These are phyloP conservation scores for Entomortierella chlamydospora DNA, from an alignment of 192 early-diverging fungal genomes.

Conservation along the genomic window DNA sequence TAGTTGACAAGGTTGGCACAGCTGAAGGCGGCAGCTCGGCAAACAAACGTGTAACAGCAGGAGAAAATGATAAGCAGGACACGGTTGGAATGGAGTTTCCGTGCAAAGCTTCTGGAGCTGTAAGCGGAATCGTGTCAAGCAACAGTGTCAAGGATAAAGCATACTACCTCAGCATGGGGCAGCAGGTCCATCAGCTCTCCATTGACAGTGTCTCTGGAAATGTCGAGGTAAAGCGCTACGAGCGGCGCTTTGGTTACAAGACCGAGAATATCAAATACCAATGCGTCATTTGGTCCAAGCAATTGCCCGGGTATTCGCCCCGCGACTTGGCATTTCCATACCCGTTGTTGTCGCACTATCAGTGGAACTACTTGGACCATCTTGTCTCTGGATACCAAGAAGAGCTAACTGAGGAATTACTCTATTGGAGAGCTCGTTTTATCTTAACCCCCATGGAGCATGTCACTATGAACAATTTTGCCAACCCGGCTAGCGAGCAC, in stretches of 20 bases:
- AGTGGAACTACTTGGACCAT: slow-evolving; percentile 96
- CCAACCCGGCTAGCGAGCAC: slow-evolving; percentile 66
- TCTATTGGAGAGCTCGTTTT: slow-evolving; percentile 92
- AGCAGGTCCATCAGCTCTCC: slow-evolving; percentile 89
- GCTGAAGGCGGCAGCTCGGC: not conserved
- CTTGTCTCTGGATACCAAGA: slow-evolving; percentile 90
- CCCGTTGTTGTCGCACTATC: slow-evolving; percentile 79
- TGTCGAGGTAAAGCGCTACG: slow-evolving; percentile 90
- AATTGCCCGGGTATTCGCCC: slow-evolving; percentile 68
- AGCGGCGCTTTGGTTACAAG: slow-evolving; percentile 72
- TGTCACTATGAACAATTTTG: slow-evolving; percentile 61
- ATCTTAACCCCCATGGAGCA: slow-evolving; percentile 86
- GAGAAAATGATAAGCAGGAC: slow-evolving; percentile 10
- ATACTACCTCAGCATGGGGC: slow-evolving; percentile 89
- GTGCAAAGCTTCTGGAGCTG: slow-evolving; percentile 14
- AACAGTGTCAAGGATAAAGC: slow-evolving; percentile 35
- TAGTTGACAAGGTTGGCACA: slow-evolving; percentile 8
- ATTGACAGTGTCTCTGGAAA: slow-evolving; percentile 71
- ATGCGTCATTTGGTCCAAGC: slow-evolving; percentile 89
- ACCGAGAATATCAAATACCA: slow-evolving; percentile 72
- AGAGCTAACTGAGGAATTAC: slow-evolving; percentile 78
- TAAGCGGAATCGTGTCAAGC: not conserved
- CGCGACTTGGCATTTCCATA: slow-evolving; percentile 77
- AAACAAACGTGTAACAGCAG: not conserved
- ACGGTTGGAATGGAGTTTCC: slow-evolving; percentile 29